Conservation (phyloP, 1,284 basidiomycete species). For the Phellinidium pouzarii region DNA sequence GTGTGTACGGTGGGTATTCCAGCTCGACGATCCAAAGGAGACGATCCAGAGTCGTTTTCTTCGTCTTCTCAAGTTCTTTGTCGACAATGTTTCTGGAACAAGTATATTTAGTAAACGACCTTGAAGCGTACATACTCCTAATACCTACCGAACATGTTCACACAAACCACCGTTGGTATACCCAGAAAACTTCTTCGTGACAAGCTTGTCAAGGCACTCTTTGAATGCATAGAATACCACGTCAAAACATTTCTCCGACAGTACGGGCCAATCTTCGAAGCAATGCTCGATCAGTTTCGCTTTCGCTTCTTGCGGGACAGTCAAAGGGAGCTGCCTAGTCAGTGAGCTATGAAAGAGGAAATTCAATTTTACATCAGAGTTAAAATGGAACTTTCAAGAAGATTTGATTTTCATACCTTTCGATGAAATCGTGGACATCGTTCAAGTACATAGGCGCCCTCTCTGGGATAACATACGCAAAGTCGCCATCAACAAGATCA, state of each 20-base stretch:
- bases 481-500: too few species aligned
- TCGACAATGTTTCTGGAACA: constrained; percentile 23
- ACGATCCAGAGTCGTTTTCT: constrained; percentile 21
- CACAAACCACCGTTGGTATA: constrained; percentile 25
- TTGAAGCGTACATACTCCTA: neutral
- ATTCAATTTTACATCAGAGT: neutral
- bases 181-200: constrained; percentile 27
- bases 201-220: constrained; percentile 21
- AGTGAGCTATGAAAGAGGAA: constrained; percentile 22
- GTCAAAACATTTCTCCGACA: constrained; percentile 28
- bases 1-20: constrained; percentile 34
- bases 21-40: constrained; percentile 27
- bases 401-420: constrained; percentile 28
- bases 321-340: constrained; percentile 30
- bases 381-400: too few species aligned
- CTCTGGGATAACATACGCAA: neutral
- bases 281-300: constrained; percentile 24
- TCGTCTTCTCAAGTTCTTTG: constrained; percentile 25
- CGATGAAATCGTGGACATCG: constrained; percentile 29
- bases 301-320: constrained; percentile 30
- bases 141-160: constrained; percentile 26
- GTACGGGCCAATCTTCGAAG: constrained; percentile 29
- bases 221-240: constrained; percentile 23
- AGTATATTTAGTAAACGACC: neutral
- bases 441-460: constrained; percentile 24